Percentiles rank a stretch among this genome's conserved stretches.
Evolutionary conservation across 768 basidiomycete species (phyloP).

Genomic region (Hericium erinaceus): DNA sequence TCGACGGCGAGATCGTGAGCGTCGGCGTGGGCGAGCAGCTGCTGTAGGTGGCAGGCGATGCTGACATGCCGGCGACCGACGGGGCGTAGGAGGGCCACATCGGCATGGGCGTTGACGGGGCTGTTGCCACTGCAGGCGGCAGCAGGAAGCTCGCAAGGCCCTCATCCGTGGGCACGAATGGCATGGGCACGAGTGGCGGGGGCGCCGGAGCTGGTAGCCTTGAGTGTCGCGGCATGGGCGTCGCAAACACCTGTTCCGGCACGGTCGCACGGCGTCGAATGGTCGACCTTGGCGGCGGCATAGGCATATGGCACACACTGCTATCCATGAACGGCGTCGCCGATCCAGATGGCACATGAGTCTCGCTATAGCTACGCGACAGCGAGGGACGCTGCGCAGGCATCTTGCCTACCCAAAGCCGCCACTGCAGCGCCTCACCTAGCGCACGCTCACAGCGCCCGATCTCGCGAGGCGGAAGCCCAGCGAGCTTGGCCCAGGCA

Average conservation of each 20-base stretch:
- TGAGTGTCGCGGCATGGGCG: neutral
- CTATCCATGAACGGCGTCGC: conserved; percentile 15
- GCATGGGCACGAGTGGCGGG: neutral
- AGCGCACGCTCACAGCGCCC: conserved; percentile 78
- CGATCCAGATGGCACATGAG: neutral
- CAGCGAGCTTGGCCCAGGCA: conserved; percentile 93
- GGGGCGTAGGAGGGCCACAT: neutral
- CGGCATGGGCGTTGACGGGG: neutral
- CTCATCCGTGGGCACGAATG: neutral
- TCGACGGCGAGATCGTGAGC: conserved; percentile 10
- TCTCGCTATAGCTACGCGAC: conserved; percentile 9
- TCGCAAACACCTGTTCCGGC: neutral
- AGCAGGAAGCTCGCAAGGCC: neutral
- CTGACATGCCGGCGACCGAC: neutral
- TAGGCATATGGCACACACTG: too few species aligned
- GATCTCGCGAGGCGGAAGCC: conserved; percentile 77
- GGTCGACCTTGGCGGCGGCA: too few species aligned
- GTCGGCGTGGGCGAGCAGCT: conserved; percentile 14
- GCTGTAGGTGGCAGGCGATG: conserved; percentile 1
- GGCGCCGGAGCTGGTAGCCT: neutral
- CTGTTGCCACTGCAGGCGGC: neutral
- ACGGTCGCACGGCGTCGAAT: neutral
- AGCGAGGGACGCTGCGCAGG: conserved; percentile 15
- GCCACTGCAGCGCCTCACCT: conserved; percentile 79
- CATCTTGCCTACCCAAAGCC: conserved; percentile 83